A percentile compares a stretch with the other conserved stretches of the same genome.
Conservation (phyloP, 306 rosid species). For the Neltuma alba region DNA sequence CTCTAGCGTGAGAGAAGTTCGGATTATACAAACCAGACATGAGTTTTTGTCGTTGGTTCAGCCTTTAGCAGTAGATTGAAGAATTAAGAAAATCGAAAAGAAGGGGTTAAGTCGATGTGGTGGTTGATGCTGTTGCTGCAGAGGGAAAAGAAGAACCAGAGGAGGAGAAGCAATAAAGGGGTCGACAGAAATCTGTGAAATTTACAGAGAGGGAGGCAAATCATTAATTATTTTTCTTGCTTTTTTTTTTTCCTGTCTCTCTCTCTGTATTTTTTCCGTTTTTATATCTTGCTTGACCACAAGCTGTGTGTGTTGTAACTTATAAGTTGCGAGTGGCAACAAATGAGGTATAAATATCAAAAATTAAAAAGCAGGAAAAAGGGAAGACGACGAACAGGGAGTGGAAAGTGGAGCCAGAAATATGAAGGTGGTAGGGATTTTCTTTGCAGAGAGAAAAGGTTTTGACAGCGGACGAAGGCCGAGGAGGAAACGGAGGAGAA, state of each 20-base stretch:
- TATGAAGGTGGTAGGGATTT: not conserved
- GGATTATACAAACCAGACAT: slow-evolving; percentile 96
- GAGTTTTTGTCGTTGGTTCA: not conserved
- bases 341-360: not conserved
- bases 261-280: slow-evolving; percentile 15
- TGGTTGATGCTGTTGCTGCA: slow-evolving; percentile 46
- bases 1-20: slow-evolving; percentile 96
- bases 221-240: slow-evolving; percentile 45
- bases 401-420: not conserved
- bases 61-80: slow-evolving; percentile 56
- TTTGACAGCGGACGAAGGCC: not conserved
- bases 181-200: slow-evolving; percentile 47
- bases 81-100: slow-evolving; percentile 49
- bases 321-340: not conserved
- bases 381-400: slow-evolving; percentile 25
- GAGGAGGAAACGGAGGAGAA: slow-evolving; percentile 7
- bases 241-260: not conserved
- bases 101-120: slow-evolving; percentile 60
- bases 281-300: slow-evolving; percentile 28
- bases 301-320: not conserved
- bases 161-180: slow-evolving; percentile 61
- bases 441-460: slow-evolving; percentile 35
- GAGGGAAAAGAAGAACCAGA: slow-evolving; percentile 63
- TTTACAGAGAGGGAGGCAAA: slow-evolving; percentile 49
- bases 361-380: not conserved